phyloP scores from a whole-genome alignment of 228 moss, liverwort and hornwort genomes.

The Sphagnum magellanicum region DNA sequence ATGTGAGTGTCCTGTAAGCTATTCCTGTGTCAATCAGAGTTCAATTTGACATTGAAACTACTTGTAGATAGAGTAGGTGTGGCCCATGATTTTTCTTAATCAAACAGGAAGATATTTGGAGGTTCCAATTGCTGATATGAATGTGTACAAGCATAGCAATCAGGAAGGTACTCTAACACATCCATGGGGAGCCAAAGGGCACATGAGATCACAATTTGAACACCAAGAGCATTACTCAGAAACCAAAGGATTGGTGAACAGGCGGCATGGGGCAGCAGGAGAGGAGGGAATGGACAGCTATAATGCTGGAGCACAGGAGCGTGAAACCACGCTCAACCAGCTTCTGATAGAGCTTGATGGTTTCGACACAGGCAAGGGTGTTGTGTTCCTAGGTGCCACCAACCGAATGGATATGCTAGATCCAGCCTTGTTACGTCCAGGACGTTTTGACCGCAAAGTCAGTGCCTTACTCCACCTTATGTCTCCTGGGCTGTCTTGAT shows the following conservation, averaged over 20 bases:
- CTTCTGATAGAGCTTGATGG: slow-evolving; percentile 95
- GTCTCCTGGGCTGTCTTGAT: neutral
- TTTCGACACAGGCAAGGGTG: slow-evolving; percentile 96
- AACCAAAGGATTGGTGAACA: slow-evolving; percentile 6
- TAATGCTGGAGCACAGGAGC: slow-evolving; percentile 92
- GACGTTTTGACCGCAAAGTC: slow-evolving; percentile 92
- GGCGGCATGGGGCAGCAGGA: slow-evolving; percentile 92
- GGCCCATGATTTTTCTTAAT: neutral
- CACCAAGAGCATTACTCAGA: neutral
- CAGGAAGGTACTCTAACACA: no score
- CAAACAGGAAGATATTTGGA: no score
- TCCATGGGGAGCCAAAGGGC: no score
- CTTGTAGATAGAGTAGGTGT: no score
- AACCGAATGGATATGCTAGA: slow-evolving; percentile 99
- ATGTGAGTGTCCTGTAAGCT: slow-evolving; percentile 28
- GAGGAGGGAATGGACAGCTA: slow-evolving; percentile 97
- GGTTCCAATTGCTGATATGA: no score
- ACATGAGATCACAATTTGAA: no score
- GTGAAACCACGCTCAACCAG: slow-evolving; percentile 96
- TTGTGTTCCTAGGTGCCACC: slow-evolving; percentile 93
- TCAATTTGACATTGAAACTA: no score
- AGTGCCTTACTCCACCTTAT: neutral
- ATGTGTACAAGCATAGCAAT: no score
- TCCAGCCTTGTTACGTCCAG: slow-evolving; percentile 89
- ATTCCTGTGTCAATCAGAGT: no score